These are phyloP conservation scores for Eutrema heterophyllum DNA, from an alignment of 345 rosid species.

Conservation along the genomic window DNA sequence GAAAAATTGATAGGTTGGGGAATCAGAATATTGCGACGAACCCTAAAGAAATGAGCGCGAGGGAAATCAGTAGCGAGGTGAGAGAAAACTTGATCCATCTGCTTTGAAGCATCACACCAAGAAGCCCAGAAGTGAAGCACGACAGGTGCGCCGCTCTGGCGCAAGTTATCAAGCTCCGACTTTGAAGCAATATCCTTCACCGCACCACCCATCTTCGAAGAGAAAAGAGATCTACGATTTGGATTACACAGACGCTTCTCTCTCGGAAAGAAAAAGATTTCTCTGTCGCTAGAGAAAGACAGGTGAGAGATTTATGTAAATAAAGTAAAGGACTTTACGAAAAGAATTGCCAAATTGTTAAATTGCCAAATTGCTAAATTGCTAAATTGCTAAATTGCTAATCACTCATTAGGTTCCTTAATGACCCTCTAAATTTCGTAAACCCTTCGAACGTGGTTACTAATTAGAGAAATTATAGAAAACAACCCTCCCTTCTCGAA, in stretches of 20 bases:
- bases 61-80: conserved; percentile 95
- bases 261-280: not conserved
- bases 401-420: not conserved
- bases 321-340: not conserved
- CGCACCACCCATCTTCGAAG: conserved; percentile 57
- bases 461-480: not conserved
- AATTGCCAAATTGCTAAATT: not conserved
- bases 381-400: not conserved
- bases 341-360: not conserved
- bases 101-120: conserved; percentile 99
- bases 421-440: not conserved
- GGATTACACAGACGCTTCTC: conserved; percentile 4
- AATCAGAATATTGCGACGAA: conserved; percentile 4
- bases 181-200: conserved; percentile 83
- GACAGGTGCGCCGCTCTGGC: conserved; percentile 47
- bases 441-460: not conserved
- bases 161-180: conserved; percentile 63
- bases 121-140: conserved; percentile 93
- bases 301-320: not conserved
- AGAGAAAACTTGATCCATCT: conserved; percentile 94
- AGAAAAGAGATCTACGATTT: not conserved
- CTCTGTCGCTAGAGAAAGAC: not conserved
- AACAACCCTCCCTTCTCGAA: not conserved
- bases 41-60: conserved; percentile 70
- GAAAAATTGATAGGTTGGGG: not conserved